Evolutionary conservation across 148 eudicot species (phyloP).

Genomic region (Beta vulgaris): DNA sequence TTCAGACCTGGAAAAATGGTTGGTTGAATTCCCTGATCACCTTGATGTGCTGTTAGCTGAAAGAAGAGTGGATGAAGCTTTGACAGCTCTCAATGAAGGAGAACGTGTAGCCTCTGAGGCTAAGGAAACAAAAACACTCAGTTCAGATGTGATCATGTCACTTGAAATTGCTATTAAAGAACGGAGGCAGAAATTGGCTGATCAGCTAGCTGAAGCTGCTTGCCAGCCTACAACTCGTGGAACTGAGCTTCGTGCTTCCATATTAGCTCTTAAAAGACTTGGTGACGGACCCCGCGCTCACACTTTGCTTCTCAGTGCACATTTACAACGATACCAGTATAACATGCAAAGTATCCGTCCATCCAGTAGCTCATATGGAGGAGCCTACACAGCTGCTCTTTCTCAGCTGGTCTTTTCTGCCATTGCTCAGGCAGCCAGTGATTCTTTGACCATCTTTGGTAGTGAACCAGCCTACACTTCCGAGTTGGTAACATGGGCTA

Average conservation of each 20-base stretch:
- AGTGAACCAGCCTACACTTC: slow-evolving; percentile 83
- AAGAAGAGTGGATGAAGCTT: slow-evolving; percentile 88
- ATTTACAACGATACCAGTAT: slow-evolving; percentile 79
- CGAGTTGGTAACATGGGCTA: slow-evolving; percentile 97
- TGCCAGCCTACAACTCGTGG: slow-evolving; percentile 97
- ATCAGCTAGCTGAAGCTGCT: slow-evolving; percentile 96
- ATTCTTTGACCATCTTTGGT: slow-evolving; percentile 78
- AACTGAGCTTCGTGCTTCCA: slow-evolving; percentile 82
- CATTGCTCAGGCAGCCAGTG: slow-evolving; percentile 87
- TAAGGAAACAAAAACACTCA: slow-evolving; percentile 60
- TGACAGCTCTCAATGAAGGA: slow-evolving; percentile 81
- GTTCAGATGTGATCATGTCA: slow-evolving; percentile 47
- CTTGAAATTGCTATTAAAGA: slow-evolving; percentile 64
- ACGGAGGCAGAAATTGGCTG: slow-evolving; percentile 82
- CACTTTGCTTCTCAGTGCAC: slow-evolving; percentile 82
- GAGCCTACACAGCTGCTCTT: slow-evolving; percentile 98
- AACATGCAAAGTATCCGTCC: slow-evolving; percentile 94
- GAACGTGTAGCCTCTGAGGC: slow-evolving; percentile 72
- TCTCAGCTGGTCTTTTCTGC: slow-evolving; percentile 93
- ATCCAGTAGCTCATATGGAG: slow-evolving; percentile 97
- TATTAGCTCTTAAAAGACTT: slow-evolving; percentile 81
- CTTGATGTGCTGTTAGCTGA: slow-evolving; percentile 95
- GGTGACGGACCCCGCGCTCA: slow-evolving; percentile 99
- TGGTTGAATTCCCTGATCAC: slow-evolving; percentile 84
- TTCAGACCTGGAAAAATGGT: slow-evolving; percentile 78